Percentiles rank a stretch among this genome's conserved stretches.
These are phyloP conservation scores for Aspergillus novoparasiticus DNA, from an alignment of 2,329 filamentous ascomycete species.

Conservation along the genomic window DNA sequence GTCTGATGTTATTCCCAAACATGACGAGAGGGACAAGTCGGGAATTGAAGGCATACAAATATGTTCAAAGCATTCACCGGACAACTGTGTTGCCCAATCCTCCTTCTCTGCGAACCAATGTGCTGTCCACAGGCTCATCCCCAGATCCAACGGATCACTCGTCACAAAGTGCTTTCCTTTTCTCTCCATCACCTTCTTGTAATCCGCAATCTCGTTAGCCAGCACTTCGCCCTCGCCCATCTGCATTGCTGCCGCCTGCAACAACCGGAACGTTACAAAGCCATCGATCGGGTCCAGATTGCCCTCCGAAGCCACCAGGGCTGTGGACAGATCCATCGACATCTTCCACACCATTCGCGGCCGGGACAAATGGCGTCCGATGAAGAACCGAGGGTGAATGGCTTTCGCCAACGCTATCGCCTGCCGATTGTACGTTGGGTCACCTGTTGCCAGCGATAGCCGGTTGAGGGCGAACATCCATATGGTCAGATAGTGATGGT, in stretches of 20 bases:
- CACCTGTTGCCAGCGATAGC: slow-evolving; percentile 50
- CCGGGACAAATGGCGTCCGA: slow-evolving; percentile 33
- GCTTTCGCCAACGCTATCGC: slow-evolving; percentile 57
- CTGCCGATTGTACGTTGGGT: slow-evolving; percentile 52
- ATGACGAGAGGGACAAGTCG: not conserved
- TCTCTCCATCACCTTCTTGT: slow-evolving; percentile 51
- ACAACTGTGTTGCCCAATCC: slow-evolving; percentile 50
- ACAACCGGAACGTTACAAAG: slow-evolving; percentile 53
- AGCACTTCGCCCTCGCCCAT: slow-evolving; percentile 40
- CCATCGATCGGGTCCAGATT: slow-evolving; percentile 61
- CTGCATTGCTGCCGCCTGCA: slow-evolving; percentile 47
- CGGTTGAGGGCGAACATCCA: slow-evolving; percentile 67
- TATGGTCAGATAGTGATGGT: slow-evolving; percentile 63
- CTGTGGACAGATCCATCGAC: slow-evolving; percentile 50
- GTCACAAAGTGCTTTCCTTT: slow-evolving; percentile 50
- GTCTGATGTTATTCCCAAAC: slow-evolving; percentile 2
- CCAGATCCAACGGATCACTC: slow-evolving; percentile 57
- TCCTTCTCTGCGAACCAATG: slow-evolving; percentile 54
- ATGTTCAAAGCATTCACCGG: slow-evolving; percentile 38
- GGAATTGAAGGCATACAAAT: slow-evolving; percentile 30
- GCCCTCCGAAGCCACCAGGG: slow-evolving; percentile 55
- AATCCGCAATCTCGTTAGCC: slow-evolving; percentile 55
- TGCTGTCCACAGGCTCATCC: slow-evolving; percentile 61
- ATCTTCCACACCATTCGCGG: slow-evolving; percentile 61
- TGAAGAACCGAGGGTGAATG: slow-evolving; percentile 57